A percentile compares a stretch with the other conserved stretches of the same genome.
Conservation (phyloP, 2,329 filamentous ascomycete species). For the Epichloe hybrida region DNA sequence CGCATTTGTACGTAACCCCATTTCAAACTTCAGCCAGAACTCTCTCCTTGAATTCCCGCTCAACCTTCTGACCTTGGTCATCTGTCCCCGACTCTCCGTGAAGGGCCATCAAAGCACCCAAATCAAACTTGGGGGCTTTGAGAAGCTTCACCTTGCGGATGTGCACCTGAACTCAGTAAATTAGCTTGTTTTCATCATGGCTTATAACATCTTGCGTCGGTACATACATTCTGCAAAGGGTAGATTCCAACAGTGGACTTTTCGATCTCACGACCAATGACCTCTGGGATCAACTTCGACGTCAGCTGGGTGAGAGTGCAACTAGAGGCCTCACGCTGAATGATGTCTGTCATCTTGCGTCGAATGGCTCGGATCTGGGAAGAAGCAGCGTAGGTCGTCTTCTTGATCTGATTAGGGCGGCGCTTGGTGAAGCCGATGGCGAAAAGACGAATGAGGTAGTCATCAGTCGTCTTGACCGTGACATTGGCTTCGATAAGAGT, state of each 20-base stretch:
- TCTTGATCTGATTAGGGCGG: slow-evolving; percentile 99
- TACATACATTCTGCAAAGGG: slow-evolving; percentile 90
- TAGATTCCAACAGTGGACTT: slow-evolving; percentile 99
- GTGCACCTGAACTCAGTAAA: slow-evolving; percentile 57
- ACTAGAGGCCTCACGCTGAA: slow-evolving; percentile 85
- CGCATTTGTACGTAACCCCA: slow-evolving; percentile 15
- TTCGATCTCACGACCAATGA: slow-evolving; percentile 99
- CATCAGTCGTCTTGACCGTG: slow-evolving; percentile 99
- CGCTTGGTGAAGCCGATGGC: slow-evolving; percentile 99
- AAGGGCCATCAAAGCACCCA: slow-evolving; percentile 87
- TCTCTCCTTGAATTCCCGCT: slow-evolving; percentile 98
- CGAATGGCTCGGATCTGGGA: slow-evolving; percentile 97
- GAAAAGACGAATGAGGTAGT: slow-evolving; percentile 98
- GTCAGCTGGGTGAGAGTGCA: slow-evolving; percentile 94
- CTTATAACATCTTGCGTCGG: background rate
- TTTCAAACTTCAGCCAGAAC: slow-evolving; percentile 86
- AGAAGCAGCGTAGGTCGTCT: slow-evolving; percentile 95
- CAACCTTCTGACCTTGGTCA: slow-evolving; percentile 95
- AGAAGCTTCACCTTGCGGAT: slow-evolving; percentile 99
- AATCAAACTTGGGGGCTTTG: slow-evolving; percentile 97
- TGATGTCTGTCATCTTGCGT: slow-evolving; percentile 99
- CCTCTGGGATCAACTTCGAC: slow-evolving; percentile 97
- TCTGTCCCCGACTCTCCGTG: slow-evolving; percentile 96
- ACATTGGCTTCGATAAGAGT: slow-evolving; percentile 98
- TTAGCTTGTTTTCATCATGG: background rate